Evolutionary conservation across 2,329 filamentous ascomycete species (phyloP), one percentile per base, ranked within the genome.

Genomic region (Stemphylium lycopersici): DNA sequence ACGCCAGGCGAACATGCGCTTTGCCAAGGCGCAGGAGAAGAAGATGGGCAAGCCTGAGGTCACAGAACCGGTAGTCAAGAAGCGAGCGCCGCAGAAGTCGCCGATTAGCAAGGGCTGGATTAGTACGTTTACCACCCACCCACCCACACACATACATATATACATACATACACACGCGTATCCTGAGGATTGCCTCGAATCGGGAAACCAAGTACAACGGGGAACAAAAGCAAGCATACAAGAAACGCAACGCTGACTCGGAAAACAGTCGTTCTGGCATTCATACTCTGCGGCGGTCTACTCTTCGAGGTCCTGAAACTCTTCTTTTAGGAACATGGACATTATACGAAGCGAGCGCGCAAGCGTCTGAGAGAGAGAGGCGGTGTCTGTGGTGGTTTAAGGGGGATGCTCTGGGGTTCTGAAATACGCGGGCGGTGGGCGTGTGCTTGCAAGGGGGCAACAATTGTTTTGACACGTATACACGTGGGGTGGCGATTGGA

Each of bases 1-100:
- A 81, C 88, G 90, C 75, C 86, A 86, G 71, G 87, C 88, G 60
- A 95, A 95, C 80, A 85, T 85, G 71, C 89, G 89, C 77, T 96
- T 91, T 78, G 87, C 83, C 64, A 88, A 88, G 74, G 82, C 84
- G 48, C 87, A 93, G 74, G 86, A 89, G 72, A 79, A 81, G 56
- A 89, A 87, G 72, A 89, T 89, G 76, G 90, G 90, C 77, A 91
- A 90, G 79, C 76, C 78, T 2, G 65, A 79, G 59, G 63, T 68
- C 6, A 49, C 47, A n/a, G 39, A 32, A 20, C 68, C 72, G 7
- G 66, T 77, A 45, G 85, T 86, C 78, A 81, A 82, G 67, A 76
- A 80, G 61, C 46, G 55, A 12, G 65, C 49, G 15, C 78, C 76
- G 37, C 68, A 77, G 53, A 85, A 83, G 71, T 76, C 80, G 15